Percentiles rank a stretch among this genome's conserved stretches.
These are phyloP conservation scores for Chaetoceros tenuissimus DNA, from an alignment of 108 stramenopile genomes.

Conservation along the genomic window DNA sequence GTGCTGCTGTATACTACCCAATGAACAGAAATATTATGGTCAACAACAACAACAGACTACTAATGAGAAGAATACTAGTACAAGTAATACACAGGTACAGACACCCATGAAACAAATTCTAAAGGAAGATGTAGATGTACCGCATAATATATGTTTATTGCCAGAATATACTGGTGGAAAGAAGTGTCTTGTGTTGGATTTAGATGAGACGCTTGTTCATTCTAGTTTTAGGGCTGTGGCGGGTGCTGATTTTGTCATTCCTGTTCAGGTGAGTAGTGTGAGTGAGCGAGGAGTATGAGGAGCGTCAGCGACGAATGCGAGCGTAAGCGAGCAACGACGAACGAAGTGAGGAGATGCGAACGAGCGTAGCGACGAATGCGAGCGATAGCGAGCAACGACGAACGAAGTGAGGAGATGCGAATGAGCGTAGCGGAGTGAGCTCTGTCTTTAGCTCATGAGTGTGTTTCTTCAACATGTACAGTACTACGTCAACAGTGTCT, in stretches of 20 bases:
- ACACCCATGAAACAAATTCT: slow-evolving; percentile 1
- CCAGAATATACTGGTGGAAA: slow-evolving; percentile 57
- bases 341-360: no score
- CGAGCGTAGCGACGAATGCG: no score
- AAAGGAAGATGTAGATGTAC: slow-evolving; percentile 12
- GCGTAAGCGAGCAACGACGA: no score
- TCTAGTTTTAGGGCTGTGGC: slow-evolving; percentile 93
- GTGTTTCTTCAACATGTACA: no score
- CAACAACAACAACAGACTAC: slow-evolving; percentile 25
- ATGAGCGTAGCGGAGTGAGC: no score
- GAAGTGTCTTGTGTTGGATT: slow-evolving; percentile 92
- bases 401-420: no score
- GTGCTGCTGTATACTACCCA: slow-evolving; percentile 78
- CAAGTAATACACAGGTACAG: no score
- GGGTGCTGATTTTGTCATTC: slow-evolving; percentile 96
- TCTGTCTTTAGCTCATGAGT: no score
- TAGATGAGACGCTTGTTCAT: slow-evolving; percentile 98
- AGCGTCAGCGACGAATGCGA: neutral
- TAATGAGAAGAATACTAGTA: slow-evolving; percentile 30
- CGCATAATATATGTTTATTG: slow-evolving; percentile 39
- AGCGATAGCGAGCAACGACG: no score
- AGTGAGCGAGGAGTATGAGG: no score
- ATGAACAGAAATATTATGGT: slow-evolving; percentile 14
- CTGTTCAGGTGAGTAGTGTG: slow-evolving; percentile 76
- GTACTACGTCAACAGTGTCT: no score